Evolutionary conservation across 164 flowering plant genomes (phyloP).

Genomic region (Kalanchoe fedtschenkoi): DNA sequence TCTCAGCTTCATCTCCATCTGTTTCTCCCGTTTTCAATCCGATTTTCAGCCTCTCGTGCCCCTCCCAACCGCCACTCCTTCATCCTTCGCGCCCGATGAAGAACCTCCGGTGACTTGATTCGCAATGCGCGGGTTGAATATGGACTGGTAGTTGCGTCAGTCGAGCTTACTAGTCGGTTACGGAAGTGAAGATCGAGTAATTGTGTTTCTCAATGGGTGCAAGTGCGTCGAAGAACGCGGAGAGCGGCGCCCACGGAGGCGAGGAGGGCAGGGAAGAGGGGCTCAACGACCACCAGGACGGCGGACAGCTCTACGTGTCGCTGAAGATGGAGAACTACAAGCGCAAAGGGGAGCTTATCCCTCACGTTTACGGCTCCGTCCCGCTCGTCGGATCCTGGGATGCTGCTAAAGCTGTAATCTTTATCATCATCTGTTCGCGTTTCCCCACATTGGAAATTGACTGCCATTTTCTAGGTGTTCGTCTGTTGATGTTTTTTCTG

Average conservation of each 20-base stretch:
- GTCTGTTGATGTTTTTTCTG: neutral
- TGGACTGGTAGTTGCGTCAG: too few species aligned
- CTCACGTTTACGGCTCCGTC: slow-evolving; percentile 87
- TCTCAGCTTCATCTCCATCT: too few species aligned
- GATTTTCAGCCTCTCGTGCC: too few species aligned
- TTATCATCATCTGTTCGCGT: neutral
- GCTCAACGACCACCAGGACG: slow-evolving; percentile 31
- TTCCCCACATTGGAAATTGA: neutral
- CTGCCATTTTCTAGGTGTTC: neutral
- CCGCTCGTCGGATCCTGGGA: slow-evolving; percentile 96
- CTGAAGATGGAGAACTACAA: slow-evolving; percentile 81
- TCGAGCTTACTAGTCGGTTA: too few species aligned
- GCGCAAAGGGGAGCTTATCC: slow-evolving; percentile 53
- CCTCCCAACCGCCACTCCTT: too few species aligned
- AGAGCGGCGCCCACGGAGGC: slow-evolving; percentile 26
- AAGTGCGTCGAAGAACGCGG: neutral
- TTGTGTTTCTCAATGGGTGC: slow-evolving; percentile 33
- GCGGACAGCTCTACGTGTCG: slow-evolving; percentile 84
- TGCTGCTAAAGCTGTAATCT: slow-evolving; percentile 70
- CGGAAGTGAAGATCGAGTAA: slow-evolving; percentile 42
- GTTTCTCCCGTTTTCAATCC: too few species aligned
- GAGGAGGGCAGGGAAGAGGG: slow-evolving; percentile 34
- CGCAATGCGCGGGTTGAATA: too few species aligned
- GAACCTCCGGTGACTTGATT: too few species aligned
- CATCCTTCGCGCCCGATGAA: too few species aligned